These are phyloP conservation scores for Avena sativa DNA, from an alignment of 176 grass and related monocot genomes.

Conservation along the genomic window DNA sequence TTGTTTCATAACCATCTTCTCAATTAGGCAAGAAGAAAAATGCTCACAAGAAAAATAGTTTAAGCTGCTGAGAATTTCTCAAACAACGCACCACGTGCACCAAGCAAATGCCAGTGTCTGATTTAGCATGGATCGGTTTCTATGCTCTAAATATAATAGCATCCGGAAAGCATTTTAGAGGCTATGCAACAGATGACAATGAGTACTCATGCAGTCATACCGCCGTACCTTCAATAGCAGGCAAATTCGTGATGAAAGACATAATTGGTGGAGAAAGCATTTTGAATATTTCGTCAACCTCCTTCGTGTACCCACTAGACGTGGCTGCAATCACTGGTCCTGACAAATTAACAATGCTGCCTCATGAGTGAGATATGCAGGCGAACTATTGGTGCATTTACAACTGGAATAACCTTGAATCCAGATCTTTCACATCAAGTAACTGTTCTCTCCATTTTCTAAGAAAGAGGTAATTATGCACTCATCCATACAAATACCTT, in stretches of 20 bases:
- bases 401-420: background rate
- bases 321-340: conserved; percentile 57
- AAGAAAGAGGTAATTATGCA: background rate
- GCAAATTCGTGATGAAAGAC: conserved; percentile 80
- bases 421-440: background rate
- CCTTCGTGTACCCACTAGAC: conserved; percentile 61
- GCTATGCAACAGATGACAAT: background rate
- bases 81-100: background rate
- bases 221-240: conserved; percentile 74
- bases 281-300: conserved; percentile 79
- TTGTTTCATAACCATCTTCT: background rate
- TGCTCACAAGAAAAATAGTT: background rate
- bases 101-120: background rate
- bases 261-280: conserved; percentile 54
- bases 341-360: conserved; percentile 45
- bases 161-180: background rate
- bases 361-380: background rate
- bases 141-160: conserved; percentile 6
- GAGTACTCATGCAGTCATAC: background rate
- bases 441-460: background rate
- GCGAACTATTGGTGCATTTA: background rate
- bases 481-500: conserved; percentile 62
- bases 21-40: background rate
- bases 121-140: background rate
- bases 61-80: background rate